Evolutionary conservation across 805 yeast species (phyloP), one percentile per base, ranked within the genome.

Genomic region (Candida berthetii): DNA sequence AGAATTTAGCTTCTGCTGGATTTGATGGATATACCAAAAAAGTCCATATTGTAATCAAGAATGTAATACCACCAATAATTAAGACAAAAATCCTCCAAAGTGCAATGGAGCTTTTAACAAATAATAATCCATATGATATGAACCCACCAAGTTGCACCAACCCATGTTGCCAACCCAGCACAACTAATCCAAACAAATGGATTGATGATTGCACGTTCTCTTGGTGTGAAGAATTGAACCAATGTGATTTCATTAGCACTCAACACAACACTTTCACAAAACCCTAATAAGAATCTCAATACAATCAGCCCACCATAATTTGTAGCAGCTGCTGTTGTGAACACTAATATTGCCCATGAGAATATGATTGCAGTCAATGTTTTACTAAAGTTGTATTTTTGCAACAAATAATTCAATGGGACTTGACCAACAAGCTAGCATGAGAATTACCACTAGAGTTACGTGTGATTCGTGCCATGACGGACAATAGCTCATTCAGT

Each of bases 71-170:
- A 32, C 78, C 82, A 37, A 65, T 63, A 28, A 73, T 63, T 22
- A 74, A 59, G 52, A 66, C 66, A 39, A 73, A 62, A 4, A 74
- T 46, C 42, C 70, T 66, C 79, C 80, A 78, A 13, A 62, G 43
- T 16, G 49, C 40, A 11, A 48, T 44, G 5, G 48, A 33, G 2
- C 35, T 9, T 13, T 49, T 36, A 16, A 33, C 29, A 25, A 43
- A 42, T 27, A 47, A 32, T 14, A 48, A 36, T 33, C 54, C 55
- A 43, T 46, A 49, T 3, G 62, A 50, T 15, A 66, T 58, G 41
- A 67, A 65, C 7, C 67, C 71, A 32, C 66, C n/a, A n/a, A n/a
- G n/a, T n/a, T n/a, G n/a, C n/a, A n/a, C n/a, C 64, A 6, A 72
- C 71, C 24, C 24, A 22, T 8, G 24, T 22, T 22, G 29, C 29